phyloP scores from a whole-genome alignment of 164 flowering plant species.

The Chimonanthus salicifolius region DNA sequence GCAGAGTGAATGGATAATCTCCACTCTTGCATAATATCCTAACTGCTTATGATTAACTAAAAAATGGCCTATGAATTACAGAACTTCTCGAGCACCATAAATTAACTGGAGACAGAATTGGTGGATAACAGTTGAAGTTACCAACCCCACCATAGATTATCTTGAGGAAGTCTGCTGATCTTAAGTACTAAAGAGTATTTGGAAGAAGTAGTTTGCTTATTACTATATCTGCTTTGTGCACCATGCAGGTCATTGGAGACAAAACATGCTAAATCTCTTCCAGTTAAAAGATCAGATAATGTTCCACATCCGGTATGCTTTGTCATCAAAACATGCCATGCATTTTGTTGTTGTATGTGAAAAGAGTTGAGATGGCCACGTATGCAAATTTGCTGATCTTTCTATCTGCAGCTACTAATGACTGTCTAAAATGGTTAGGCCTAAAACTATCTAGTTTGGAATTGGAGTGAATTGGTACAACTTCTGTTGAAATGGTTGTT shows the following conservation, averaged over 20 bases:
- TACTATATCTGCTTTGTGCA: neutral
- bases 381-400: neutral
- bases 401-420: neutral
- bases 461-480: neutral
- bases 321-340: neutral
- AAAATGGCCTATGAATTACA: neutral
- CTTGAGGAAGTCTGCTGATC: neutral
- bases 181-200: neutral
- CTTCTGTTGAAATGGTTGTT: neutral
- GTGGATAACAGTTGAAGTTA: neutral
- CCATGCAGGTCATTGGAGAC: conserved; percentile 20
- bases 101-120: neutral
- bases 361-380: neutral
- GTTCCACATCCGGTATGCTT: conserved; percentile 26
- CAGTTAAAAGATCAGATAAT: conserved; percentile 18
- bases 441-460: neutral
- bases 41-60: neutral
- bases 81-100: neutral
- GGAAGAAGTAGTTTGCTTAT: neutral
- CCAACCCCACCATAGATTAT: neutral
- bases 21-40: neutral
- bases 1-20: neutral
- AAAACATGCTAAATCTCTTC: conserved; percentile 10
- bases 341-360: neutral
- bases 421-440: neutral